These are phyloP conservation scores for Paralagenidium karlingii DNA, from an alignment of 352 stramenopile genomes.

Conservation along the genomic window DNA sequence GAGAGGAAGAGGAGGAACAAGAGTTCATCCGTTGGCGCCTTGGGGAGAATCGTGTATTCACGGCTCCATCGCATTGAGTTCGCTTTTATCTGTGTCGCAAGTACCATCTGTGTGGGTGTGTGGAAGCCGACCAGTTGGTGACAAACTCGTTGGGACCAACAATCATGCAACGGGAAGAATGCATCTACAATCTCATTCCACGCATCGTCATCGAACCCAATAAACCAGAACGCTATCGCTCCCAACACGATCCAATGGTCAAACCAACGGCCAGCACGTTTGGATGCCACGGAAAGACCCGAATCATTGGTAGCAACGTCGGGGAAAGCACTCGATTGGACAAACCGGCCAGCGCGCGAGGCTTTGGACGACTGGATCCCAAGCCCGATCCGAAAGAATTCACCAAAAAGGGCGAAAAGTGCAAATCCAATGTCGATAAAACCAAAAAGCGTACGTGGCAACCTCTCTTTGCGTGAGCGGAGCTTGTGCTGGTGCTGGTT, in stretches of 20 bases:
- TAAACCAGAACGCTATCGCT: constrained; percentile 83
- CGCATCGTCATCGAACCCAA: constrained; percentile 32
- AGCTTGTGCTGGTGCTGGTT: constrained; percentile 7
- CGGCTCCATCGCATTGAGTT: too few species aligned
- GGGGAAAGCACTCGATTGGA: constrained; percentile 25
- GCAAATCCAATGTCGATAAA: constrained; percentile 23
- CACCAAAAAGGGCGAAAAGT: constrained; percentile 53
- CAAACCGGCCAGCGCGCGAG: constrained; percentile 36
- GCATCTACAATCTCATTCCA: constrained; percentile 89
- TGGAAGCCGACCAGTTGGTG: too few species aligned
- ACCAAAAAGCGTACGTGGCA: constrained; percentile 31
- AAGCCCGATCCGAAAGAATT: constrained; percentile 65
- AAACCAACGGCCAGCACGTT: constrained; percentile 84
- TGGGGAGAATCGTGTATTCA: too few species aligned
- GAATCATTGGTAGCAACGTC: constrained; percentile 52
- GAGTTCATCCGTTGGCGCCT: too few species aligned
- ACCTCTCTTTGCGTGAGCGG: constrained; percentile 4
- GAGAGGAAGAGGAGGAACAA: too few species aligned
- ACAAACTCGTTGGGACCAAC: too few species aligned
- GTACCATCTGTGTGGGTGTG: too few species aligned
- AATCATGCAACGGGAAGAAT: constrained; percentile 69
- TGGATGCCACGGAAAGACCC: constrained; percentile 52
- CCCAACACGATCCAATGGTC: constrained; percentile 77
- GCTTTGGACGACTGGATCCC: constrained; percentile 37
- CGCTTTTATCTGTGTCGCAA: too few species aligned